Percentiles rank a stretch among this genome's conserved stretches.
These are phyloP conservation scores for Sphaceloma murrayae DNA, from an alignment of 2,329 filamentous ascomycete genomes.

Conservation along the genomic window DNA sequence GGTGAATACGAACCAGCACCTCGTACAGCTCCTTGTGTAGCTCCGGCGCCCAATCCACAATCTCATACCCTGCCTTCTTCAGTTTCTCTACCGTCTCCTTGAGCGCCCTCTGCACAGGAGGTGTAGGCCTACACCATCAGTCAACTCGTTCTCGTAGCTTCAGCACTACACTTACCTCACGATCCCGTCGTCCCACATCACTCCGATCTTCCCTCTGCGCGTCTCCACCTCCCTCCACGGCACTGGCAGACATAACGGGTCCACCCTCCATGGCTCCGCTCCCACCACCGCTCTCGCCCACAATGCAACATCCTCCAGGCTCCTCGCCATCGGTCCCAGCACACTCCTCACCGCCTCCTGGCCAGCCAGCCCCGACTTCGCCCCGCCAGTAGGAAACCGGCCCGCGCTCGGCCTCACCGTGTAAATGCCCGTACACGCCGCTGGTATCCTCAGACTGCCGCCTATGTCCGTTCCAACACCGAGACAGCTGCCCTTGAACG, in stretches of 20 bases:
- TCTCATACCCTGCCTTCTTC: conserved; percentile 42
- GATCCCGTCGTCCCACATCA: conserved; percentile 51
- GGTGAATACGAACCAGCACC: conserved; percentile 34
- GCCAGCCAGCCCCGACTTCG: conserved; percentile 50
- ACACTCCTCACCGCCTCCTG: conserved; percentile 57
- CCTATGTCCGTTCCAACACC: conserved; percentile 58
- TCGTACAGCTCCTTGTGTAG: conserved; percentile 45
- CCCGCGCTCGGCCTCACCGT: conserved; percentile 49
- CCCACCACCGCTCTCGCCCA: conserved; percentile 35
- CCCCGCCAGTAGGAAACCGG: conserved; percentile 48
- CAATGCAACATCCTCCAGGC: conserved; percentile 42
- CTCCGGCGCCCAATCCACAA: conserved; percentile 48
- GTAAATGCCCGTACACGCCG: conserved; percentile 50
- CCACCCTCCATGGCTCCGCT: conserved; percentile 43
- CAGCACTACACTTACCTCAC: conserved; percentile 32
- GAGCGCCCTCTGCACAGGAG: conserved; percentile 49
- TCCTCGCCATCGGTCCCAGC: conserved; percentile 53
- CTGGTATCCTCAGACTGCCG: conserved; percentile 47
- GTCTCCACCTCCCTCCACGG: conserved; percentile 42
- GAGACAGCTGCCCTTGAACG: conserved; percentile 48
- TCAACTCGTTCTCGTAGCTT: not conserved
- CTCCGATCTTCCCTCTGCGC: conserved; percentile 47
- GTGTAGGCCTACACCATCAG: conserved; percentile 40
- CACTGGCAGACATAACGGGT: conserved; percentile 45
- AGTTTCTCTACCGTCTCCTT: conserved; percentile 46